Percentiles rank a stretch among this genome's conserved stretches.
Conservation (phyloP, 306 rosid genomes). For the Sophora flavescens region DNA sequence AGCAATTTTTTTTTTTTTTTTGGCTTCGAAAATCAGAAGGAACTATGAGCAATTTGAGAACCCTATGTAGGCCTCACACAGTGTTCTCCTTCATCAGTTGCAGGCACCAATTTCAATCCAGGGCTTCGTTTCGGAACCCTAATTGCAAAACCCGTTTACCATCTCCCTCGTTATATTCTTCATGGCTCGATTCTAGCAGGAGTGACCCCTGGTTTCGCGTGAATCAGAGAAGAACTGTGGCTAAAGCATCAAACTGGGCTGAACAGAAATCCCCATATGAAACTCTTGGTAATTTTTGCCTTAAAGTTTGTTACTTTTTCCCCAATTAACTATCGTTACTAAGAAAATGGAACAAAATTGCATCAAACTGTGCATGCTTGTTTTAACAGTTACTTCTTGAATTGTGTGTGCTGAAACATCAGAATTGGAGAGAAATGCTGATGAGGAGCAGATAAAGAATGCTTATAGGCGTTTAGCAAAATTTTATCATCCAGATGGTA, state of each 20-base stretch:
- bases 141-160: slow-evolving; percentile 52
- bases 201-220: slow-evolving; percentile 60
- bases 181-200: slow-evolving; percentile 52
- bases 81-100: slow-evolving; percentile 68
- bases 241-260: slow-evolving; percentile 74
- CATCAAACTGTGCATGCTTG: too few species aligned
- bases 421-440: slow-evolving; percentile 88
- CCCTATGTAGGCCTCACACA: slow-evolving; percentile 67
- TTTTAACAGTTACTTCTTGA: slow-evolving; percentile 38
- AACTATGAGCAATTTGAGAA: slow-evolving; percentile 73
- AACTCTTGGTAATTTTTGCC: slow-evolving; percentile 72
- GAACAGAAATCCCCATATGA: slow-evolving; percentile 82
- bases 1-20: too few species aligned
- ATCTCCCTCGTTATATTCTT: slow-evolving; percentile 47
- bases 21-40: slow-evolving; percentile 31
- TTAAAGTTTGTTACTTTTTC: slow-evolving; percentile 32
- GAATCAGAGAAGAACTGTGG: slow-evolving; percentile 73
- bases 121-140: slow-evolving; percentile 71
- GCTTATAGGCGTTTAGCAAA: slow-evolving; percentile 94
- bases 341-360: slow-evolving; percentile 28
- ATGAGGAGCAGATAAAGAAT: slow-evolving; percentile 85
- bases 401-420: slow-evolving; percentile 38
- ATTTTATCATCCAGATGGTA: slow-evolving; percentile 98
- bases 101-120: slow-evolving; percentile 62
- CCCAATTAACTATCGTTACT: background rate